phyloP scores from a whole-genome alignment of 225 moss, liverwort and hornwort species.

The Sphagnum contortum region DNA sequence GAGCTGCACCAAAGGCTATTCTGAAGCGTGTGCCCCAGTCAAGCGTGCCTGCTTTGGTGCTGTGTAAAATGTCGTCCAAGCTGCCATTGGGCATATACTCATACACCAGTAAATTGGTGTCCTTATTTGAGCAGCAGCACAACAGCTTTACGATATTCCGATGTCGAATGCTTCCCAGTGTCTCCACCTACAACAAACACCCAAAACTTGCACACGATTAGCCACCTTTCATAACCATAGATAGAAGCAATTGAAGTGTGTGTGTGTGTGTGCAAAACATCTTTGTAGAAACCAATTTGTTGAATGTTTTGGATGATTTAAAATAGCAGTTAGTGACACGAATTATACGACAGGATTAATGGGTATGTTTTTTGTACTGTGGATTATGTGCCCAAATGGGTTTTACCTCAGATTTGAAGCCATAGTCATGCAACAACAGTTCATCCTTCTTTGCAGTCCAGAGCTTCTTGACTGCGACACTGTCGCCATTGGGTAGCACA shows the following conservation, averaged over 20 bases:
- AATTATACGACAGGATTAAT: too few relatives aligned
- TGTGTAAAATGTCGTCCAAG: constrained; percentile 30
- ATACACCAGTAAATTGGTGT: constrained; percentile 35
- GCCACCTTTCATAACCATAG: too few relatives aligned
- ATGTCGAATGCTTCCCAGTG: constrained; percentile 40
- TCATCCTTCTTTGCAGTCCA: constrained; percentile 31
- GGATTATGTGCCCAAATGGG: too few relatives aligned
- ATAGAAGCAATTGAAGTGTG: too few relatives aligned
- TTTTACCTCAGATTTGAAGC: constrained; percentile 28
- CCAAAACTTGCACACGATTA: constrained; percentile 5
- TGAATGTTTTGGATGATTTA: too few relatives aligned
- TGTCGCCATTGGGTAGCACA: constrained; percentile 35
- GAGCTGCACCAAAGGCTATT: constrained; percentile 41
- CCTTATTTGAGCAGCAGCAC: constrained; percentile 25
- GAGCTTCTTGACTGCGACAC: constrained; percentile 62
- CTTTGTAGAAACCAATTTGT: too few relatives aligned
- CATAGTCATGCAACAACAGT: constrained; percentile 23
- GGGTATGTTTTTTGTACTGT: too few relatives aligned
- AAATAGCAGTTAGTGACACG: too few relatives aligned
- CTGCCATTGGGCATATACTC: constrained; percentile 50
- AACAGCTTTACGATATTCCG: constrained; percentile 43
- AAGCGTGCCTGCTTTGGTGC: constrained; percentile 13
- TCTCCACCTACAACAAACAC: constrained; percentile 16
- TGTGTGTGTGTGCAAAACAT: too few relatives aligned
- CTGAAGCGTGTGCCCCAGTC: constrained; percentile 36